Base-by-base conservation (phyloP, 164 flowering plant genomes). In the Chimonanthus salicifolius region DNA sequence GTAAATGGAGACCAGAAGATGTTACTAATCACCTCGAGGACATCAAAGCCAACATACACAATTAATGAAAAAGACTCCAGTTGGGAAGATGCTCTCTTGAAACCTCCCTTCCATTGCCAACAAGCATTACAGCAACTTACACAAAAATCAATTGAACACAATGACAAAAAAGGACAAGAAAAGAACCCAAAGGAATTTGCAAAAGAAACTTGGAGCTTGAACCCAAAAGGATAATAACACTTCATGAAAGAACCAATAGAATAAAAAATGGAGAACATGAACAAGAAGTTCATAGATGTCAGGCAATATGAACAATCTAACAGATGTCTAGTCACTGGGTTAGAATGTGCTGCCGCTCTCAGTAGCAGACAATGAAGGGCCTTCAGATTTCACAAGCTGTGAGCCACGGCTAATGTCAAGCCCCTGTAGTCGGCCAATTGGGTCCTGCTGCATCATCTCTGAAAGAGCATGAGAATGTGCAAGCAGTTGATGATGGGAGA, bases 371-470 rank as follows among this genome's bases (percentile, higher is more conserved):
- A 90, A 79, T 2, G 96, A 86, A 47, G 92, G 83, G 71, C 88
- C 94, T 83, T 92, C 97, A 1, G 94, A 81, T 74, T 89, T 94
- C 77, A 91, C 89, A 1, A 84, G 75, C 76, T 82, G 85, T 49
- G 92, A 71, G 58, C 82, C 83, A 70, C 92, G 82, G 83, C 87
- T 78, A 70, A 91, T 92, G 71, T 94, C 97, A 62, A 92, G 95
- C 74, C 97, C 97, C 78, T 90, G 94, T 67, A 92, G 80, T 69
- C 90, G 87, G 47, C 97, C 91, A 64, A 94, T 88, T 49, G 91
- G 84, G 74, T 94, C 97, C 63, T 86, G 92, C 74, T 85, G 92
- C 81, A 84, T 64, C 83, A 84, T 75, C 11, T 90, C 92, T 8
- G 97, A 76, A 64, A 86, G 67, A 46, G 85, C 74, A 58, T 78